phyloP scores from a whole-genome alignment of 1,284 basidiomycete genomes.

The Porogramme epimiltina region DNA sequence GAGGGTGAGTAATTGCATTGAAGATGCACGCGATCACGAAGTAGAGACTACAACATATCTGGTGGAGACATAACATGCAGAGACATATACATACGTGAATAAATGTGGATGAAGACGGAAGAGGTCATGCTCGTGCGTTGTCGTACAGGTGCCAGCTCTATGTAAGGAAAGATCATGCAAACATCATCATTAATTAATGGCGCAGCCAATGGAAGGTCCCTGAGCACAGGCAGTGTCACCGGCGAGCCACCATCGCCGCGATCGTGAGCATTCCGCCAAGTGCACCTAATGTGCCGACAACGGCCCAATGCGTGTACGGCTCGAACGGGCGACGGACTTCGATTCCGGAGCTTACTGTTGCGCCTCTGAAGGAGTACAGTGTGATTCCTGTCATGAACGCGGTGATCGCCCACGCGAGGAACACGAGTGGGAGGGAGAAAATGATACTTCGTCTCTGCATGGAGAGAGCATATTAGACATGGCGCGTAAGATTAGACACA shows the following conservation, averaged over 20 bases:
- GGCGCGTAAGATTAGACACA: conserved; percentile 1
- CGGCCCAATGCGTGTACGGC: conserved; percentile 62
- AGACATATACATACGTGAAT: no score
- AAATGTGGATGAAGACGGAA: no score
- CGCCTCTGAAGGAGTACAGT: conserved; percentile 63
- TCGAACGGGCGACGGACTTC: conserved; percentile 47
- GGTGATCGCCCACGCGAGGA: conserved; percentile 67
- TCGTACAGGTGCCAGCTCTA: no score
- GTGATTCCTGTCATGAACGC: conserved; percentile 67
- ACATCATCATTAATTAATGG: background rate
- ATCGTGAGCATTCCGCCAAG: conserved; percentile 62
- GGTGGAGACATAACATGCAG: no score
- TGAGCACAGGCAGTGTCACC: conserved; percentile 20
- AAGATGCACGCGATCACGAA: no score
- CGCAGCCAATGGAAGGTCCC: background rate
- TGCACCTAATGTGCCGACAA: conserved; percentile 61
- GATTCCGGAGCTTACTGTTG: conserved; percentile 37
- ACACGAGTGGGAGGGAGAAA: conserved; percentile 72
- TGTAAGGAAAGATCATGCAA: no score
- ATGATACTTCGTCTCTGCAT: conserved; percentile 60
- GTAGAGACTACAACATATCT: no score
- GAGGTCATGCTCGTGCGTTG: no score
- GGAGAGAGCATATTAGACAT: background rate
- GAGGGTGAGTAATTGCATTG: no score
- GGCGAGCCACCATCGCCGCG: conserved; percentile 47